Base-by-base conservation (phyloP, 129 eudicot species). In the Arctium lappa region DNA sequence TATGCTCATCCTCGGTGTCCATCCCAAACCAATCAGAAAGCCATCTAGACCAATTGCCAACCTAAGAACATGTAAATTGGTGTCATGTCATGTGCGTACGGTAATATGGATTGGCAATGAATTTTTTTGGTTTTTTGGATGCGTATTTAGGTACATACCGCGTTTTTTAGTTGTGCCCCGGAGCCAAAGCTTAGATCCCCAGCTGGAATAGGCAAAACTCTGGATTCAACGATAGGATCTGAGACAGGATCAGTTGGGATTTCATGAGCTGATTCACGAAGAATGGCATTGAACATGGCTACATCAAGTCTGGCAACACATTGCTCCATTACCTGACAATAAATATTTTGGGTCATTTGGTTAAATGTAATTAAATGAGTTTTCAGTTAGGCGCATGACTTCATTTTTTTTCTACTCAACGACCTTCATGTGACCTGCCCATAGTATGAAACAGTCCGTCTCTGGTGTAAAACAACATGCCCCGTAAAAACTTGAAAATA, bases 231-330 rank as follows among this genome's bases (percentile, higher is more conserved):
- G 33, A 95, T 93, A 42, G 99, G 99, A 89, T 95, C 99, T 11
- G 99, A 95, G 50, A 95, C 94, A 75, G 99, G 99, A 86, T 95
- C 99, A 10, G 98, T 91, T 18, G 99, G 99, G 82, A 93, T 95
- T 88, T 95, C 97, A 70, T 90, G 87, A 38, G 91, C 98, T 2
- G 99, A 95, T 86, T 95, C 99, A 40, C 99, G 94, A 75, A 95
- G 97, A 78, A 95, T 95, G 31, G 98, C 99, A 88, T 95, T 95
- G 86, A 95, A 95, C 97, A 95, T 95, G 78, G 99, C 99, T 77
- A 93, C 98, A 82, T 95, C 99, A 5, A 95, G 93, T 88, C 99
- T 93, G 27, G 91, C 93, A 76, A 91, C 88, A 87, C 99, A 95
- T 85, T 93, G 97, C 53, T 93, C 97, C 97, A 95, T 93, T 73